These are phyloP conservation scores for Boletus sp. DNA, from an alignment of 1,284 basidiomycete genomes.

Conservation along the genomic window DNA sequence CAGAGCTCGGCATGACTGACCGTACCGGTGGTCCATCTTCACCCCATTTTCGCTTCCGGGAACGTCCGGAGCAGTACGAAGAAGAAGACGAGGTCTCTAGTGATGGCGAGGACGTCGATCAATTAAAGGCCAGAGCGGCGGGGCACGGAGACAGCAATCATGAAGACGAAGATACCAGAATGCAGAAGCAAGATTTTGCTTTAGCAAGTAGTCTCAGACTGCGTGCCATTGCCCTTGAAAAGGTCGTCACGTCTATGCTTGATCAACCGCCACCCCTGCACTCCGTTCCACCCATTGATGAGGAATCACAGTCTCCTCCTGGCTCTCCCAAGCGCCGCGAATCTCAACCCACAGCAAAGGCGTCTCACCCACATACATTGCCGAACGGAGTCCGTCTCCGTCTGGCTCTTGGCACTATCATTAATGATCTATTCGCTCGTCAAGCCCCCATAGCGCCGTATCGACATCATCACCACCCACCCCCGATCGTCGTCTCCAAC, in stretches of 20 bases:
- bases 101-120: constrained; percentile 59
- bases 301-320: constrained; percentile 48
- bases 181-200: constrained; percentile 55
- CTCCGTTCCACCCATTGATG: constrained; percentile 42
- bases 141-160: constrained; percentile 50
- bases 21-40: constrained; percentile 64
- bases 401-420: constrained; percentile 65
- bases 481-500: constrained; percentile 29
- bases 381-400: constrained; percentile 79
- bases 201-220: constrained; percentile 62
- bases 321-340: constrained; percentile 44
- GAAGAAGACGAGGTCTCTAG: constrained; percentile 64
- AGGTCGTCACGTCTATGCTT: constrained; percentile 75
- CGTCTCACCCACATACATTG: constrained; percentile 54
- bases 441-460: constrained; percentile 57
- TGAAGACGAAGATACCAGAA: constrained; percentile 59
- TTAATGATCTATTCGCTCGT: constrained; percentile 77
- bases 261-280: constrained; percentile 66
- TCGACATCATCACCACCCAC: constrained; percentile 42
- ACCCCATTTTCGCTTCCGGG: constrained; percentile 54
- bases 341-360: constrained; percentile 26
- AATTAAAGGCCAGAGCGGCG: constrained; percentile 53
- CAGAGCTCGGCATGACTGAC: constrained; percentile 79
- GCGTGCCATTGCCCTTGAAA: constrained; percentile 74
- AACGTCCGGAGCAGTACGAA: constrained; percentile 69